These are phyloP conservation scores for Daldinia caldariorum DNA, from an alignment of 495 filamentous ascomycete genomes.

Conservation along the genomic window DNA sequence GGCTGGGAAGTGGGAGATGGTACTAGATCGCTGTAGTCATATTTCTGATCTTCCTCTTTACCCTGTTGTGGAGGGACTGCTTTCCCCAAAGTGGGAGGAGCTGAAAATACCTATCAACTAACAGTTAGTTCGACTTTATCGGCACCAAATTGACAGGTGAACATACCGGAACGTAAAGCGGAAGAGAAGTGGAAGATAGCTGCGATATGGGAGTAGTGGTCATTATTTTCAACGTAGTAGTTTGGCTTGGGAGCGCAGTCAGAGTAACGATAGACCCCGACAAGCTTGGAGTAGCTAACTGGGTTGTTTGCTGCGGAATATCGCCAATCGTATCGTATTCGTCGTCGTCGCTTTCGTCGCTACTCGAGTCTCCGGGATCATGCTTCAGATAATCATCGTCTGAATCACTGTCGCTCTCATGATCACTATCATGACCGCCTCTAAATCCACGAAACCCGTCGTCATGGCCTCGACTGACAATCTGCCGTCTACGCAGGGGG, in stretches of 20 bases:
- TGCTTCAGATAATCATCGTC: not conserved
- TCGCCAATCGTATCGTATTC: constrained; percentile 11
- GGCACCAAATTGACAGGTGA: not conserved
- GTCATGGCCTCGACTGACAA: constrained; percentile 16
- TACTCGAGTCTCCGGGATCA: constrained; percentile 15
- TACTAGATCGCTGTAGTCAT: not conserved
- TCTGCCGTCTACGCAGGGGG: constrained; percentile 7
- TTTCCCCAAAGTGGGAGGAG: not conserved
- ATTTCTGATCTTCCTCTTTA: constrained; percentile 8
- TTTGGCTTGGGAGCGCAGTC: constrained; percentile 29
- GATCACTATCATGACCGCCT: constrained; percentile 4
- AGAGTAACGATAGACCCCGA: constrained; percentile 28
- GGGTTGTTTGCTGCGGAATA: constrained; percentile 21
- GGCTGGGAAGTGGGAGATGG: not conserved
- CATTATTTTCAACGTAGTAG: constrained; percentile 8
- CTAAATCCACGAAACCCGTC: not conserved
- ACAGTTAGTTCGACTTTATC: constrained; percentile 14
- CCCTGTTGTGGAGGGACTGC: constrained; percentile 2
- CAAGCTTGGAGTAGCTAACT: constrained; percentile 14
- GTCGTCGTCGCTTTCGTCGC: constrained; percentile 26
- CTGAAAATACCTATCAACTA: not conserved
- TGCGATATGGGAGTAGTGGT: constrained; percentile 8
- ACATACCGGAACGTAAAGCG: constrained; percentile 7
- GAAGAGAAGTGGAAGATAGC: not conserved
- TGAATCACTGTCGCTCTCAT: constrained; percentile 5